These are phyloP conservation scores for Vitis hybrid DNA, from an alignment of 177 flowering plant genomes.

Conservation along the genomic window DNA sequence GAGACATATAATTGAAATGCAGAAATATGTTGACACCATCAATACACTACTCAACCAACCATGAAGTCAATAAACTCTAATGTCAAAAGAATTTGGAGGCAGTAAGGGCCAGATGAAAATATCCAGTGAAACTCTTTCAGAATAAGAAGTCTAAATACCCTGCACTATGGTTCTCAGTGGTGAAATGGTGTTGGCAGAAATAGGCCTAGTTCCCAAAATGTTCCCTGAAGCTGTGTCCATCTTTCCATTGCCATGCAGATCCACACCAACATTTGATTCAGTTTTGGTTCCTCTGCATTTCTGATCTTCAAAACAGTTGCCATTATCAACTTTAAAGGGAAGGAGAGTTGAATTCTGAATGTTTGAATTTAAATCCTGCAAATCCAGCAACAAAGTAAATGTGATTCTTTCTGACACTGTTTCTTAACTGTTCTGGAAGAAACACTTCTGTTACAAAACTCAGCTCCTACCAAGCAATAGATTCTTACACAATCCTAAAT, in stretches of 20 bases:
- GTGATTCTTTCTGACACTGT: background rate
- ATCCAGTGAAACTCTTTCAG: background rate
- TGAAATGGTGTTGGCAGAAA: constrained; percentile 18
- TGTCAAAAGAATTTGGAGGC: background rate
- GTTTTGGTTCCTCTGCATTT: constrained; percentile 17
- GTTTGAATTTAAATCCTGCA: constrained; percentile 40
- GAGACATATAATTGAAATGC: background rate
- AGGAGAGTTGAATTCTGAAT: constrained; percentile 24
- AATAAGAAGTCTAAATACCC: constrained; percentile 37
- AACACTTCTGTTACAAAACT: no score
- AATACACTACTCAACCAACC: no score
- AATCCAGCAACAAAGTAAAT: constrained; percentile 8
- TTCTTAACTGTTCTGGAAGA: background rate
- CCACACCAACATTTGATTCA: constrained; percentile 24
- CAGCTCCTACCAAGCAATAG: no score
- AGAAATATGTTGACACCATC: constrained; percentile 1
- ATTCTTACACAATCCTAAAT: background rate
- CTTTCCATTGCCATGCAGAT: constrained; percentile 24
- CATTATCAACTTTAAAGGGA: constrained; percentile 22
- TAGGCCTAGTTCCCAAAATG: constrained; percentile 24
- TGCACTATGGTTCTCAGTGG: constrained; percentile 29
- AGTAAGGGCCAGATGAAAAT: background rate
- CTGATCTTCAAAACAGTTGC: constrained; percentile 24
- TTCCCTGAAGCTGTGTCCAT: constrained; percentile 22
- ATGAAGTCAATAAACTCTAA: background rate